Evolutionary conservation across 306 rosid species (phyloP).

Genomic region (Pueraria montana): DNA sequence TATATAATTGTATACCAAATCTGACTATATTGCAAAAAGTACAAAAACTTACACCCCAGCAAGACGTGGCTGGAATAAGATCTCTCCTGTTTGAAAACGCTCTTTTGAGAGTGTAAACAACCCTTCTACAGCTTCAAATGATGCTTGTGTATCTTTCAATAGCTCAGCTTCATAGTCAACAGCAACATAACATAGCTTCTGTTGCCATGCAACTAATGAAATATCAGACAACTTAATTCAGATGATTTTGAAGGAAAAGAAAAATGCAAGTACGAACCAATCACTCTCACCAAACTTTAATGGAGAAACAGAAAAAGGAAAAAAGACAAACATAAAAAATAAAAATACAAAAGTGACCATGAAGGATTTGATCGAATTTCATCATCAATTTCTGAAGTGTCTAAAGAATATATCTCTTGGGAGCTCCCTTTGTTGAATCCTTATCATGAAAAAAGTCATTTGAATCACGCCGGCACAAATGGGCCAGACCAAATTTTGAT

Average conservation of each 20-base stretch:
- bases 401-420: neutral
- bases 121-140: conserved; percentile 70
- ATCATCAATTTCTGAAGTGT: neutral
- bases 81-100: conserved; percentile 87
- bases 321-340: neutral
- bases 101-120: conserved; percentile 78
- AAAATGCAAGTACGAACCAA: neutral
- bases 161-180: conserved; percentile 81
- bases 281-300: conserved; percentile 2
- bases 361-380: conserved; percentile 1
- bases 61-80: conserved; percentile 79
- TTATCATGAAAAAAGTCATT: neutral
- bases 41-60: conserved; percentile 76
- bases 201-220: conserved; percentile 45
- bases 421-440: neutral
- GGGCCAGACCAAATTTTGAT: neutral
- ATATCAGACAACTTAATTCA: conserved; percentile 43
- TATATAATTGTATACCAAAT: conserved; percentile 7
- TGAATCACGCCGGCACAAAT: neutral
- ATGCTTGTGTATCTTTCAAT: conserved; percentile 70
- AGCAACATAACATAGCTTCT: conserved; percentile 86
- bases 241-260: conserved; percentile 22
- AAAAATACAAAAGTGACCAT: neutral
- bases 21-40: conserved; percentile 16
- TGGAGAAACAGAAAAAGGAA: conserved; percentile 6